phyloP scores from a whole-genome alignment of 2,329 filamentous ascomycete genomes.

The Nigrospora osmanthi region DNA sequence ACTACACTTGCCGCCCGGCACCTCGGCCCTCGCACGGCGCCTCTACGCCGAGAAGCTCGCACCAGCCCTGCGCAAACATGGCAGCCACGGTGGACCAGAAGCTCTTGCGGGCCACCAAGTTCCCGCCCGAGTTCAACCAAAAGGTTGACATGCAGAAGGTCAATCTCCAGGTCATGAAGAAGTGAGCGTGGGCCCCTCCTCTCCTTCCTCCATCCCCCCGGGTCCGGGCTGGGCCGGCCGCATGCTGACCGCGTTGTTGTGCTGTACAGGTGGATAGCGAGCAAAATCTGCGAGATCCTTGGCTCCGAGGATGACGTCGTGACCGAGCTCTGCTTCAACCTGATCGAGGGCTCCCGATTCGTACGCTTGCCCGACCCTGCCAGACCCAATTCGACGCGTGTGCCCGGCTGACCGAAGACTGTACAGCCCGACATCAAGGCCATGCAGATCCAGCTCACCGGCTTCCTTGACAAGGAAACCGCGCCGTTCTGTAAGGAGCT shows the following conservation, averaged over 20 bases:
- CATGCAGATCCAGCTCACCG: slow-evolving; percentile 88
- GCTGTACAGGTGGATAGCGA: slow-evolving; percentile 75
- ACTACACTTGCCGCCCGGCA: too few species aligned
- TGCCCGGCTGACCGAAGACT: slow-evolving; percentile 1
- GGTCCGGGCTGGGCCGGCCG: not conserved
- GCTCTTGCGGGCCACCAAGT: slow-evolving; percentile 84
- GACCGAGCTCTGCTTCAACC: slow-evolving; percentile 70
- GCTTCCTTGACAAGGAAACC: slow-evolving; percentile 91
- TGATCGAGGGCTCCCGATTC: slow-evolving; percentile 66
- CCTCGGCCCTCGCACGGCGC: too few species aligned
- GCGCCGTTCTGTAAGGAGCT: slow-evolving; percentile 85
- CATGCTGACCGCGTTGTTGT: slow-evolving; percentile 6
- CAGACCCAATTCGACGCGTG: not conserved
- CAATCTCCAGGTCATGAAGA: slow-evolving; percentile 96
- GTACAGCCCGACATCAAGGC: slow-evolving; percentile 87
- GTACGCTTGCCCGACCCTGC: slow-evolving; percentile 34
- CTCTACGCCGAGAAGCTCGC: too few species aligned
- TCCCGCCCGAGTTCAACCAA: slow-evolving; percentile 84
- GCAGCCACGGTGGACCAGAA: slow-evolving; percentile 82
- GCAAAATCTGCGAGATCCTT: slow-evolving; percentile 78
- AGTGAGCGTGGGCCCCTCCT: slow-evolving; percentile 44
- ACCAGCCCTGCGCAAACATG: slow-evolving; percentile 40
- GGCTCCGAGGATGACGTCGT: slow-evolving; percentile 95
- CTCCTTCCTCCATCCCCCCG: too few species aligned
- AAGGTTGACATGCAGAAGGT: slow-evolving; percentile 98